Evolutionary conservation across 2,329 filamentous ascomycete genomes (phyloP), one percentile per base, ranked within the genome.

Genomic region (Hypoxylon rubiginosum): DNA sequence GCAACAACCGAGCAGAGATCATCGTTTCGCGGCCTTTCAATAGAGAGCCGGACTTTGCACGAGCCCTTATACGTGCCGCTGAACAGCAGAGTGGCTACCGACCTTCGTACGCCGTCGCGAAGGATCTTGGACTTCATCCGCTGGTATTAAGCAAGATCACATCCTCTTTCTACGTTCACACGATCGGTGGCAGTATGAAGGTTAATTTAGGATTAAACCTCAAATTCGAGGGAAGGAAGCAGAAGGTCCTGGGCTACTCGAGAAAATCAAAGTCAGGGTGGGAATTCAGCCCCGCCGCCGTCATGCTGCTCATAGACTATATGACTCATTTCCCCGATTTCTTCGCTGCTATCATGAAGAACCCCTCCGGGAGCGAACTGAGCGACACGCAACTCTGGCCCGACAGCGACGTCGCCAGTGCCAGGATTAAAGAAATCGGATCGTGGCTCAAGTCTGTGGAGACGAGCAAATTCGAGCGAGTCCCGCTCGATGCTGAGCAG

Each of bases 291-390:
- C 86, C 88, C 53, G 91, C 92, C 71, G 94, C 96, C 0, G 85
- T 97, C 62, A 86, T 91, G 49, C 82, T 99, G 58, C 88, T 99
- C 57, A 87, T 90, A 45, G 87, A 93, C 71, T 99, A 98, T 79
- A 97, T 98, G 92, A 90, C 91, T 64, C 90, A 89, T 15, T 99
- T 99, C 79, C 96, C 96, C 0, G 93, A 97, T 63, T 98, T 99
- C 79, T 95, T 99, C 75, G 93, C 91, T 8, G 93, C 90, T 3
- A 93, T 99, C 68, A 91, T 94, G 77, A 85, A 86, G 66, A 95
- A 97, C 71, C 93, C 95, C 1, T 91, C 94, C 64, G 92, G 91
- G 39, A 95, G 93, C 75, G 91, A 95, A 65, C 92, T 94, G 72
- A 85, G 87, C 49, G 94, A 97, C 55, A 93, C 90, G 0, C 93